A percentile compares a stretch with the other conserved stretches of the same genome.
phyloP scores from a whole-genome alignment of 2,329 filamentous ascomycete genomes.

The Pseudogymnoascus sp. region DNA sequence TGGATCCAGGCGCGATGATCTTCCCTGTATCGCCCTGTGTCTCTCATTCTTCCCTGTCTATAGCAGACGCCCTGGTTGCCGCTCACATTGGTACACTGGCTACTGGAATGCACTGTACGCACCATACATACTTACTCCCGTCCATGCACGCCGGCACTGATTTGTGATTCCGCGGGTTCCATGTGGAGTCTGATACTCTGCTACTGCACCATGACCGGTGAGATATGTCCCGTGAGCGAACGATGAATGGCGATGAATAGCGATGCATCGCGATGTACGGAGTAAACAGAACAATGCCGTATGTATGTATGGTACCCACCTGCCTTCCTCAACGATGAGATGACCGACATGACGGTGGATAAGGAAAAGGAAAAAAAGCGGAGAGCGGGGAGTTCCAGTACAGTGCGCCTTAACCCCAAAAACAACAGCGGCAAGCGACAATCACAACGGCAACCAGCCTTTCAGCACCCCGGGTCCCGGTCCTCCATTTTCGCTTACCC shows the following conservation, averaged over 20 bases:
- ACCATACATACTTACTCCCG: background rate
- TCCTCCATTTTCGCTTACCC: background rate
- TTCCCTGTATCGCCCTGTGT: background rate
- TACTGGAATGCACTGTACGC: background rate
- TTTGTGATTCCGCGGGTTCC: slow-evolving; percentile 3
- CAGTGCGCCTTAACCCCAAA: background rate
- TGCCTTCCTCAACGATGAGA: background rate
- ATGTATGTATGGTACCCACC: background rate
- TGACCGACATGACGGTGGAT: background rate
- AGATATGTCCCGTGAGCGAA: background rate
- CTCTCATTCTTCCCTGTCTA: background rate
- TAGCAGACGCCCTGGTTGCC: background rate
- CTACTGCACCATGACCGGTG: slow-evolving; percentile 5
- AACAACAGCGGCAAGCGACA: background rate
- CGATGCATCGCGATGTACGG: background rate
- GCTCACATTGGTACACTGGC: background rate
- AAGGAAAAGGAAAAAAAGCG: background rate
- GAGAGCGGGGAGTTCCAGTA: background rate
- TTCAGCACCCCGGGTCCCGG: background rate
- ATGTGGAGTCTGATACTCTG: slow-evolving; percentile 1
- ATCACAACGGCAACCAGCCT: slow-evolving; percentile 1
- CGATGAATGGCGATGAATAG: background rate
- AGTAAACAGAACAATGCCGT: background rate
- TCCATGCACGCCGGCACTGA: background rate
- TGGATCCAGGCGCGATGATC: background rate